phyloP scores from a whole-genome alignment of 257 asterid genomes.

The Thymus quinquecostatus region DNA sequence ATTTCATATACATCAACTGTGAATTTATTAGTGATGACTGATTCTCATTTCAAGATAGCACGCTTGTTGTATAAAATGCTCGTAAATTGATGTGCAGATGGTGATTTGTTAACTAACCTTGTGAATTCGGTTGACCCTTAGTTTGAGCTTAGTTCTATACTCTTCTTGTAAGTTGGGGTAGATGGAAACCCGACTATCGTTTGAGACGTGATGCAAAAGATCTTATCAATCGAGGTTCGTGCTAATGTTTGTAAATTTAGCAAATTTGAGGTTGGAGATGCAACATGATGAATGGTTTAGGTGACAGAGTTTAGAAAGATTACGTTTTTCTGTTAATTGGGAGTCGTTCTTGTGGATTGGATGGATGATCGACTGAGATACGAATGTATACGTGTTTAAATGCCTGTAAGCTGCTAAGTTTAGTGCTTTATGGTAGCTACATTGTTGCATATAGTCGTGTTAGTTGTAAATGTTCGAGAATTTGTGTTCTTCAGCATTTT shows the following conservation, averaged over 20 bases:
- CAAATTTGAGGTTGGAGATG: not conserved
- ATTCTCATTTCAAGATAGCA: not conserved
- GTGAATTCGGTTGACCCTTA: not conserved
- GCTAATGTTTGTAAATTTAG: not conserved
- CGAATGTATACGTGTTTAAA: not conserved
- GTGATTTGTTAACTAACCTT: not conserved
- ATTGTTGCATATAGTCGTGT: not conserved
- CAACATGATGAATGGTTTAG: not conserved
- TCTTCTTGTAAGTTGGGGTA: not conserved
- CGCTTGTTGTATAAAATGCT: not conserved
- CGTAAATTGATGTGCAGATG: not conserved
- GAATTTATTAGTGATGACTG: not conserved
- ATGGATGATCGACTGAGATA: slow-evolving; percentile 2
- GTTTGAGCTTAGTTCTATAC: not conserved
- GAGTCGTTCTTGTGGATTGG: not conserved
- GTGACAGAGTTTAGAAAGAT: not conserved
- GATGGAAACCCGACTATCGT: not conserved
- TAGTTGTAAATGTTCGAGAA: not conserved
- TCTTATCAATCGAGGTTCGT: not conserved
- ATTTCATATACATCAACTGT: not conserved
- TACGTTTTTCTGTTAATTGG: not conserved
- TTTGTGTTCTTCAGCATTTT: not conserved
- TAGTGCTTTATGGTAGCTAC: not conserved
- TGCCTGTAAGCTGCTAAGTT: not conserved
- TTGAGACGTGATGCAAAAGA: not conserved